These are phyloP conservation scores for Rubia balearica DNA, from an alignment of 305 asterid species.

Conservation along the genomic window DNA sequence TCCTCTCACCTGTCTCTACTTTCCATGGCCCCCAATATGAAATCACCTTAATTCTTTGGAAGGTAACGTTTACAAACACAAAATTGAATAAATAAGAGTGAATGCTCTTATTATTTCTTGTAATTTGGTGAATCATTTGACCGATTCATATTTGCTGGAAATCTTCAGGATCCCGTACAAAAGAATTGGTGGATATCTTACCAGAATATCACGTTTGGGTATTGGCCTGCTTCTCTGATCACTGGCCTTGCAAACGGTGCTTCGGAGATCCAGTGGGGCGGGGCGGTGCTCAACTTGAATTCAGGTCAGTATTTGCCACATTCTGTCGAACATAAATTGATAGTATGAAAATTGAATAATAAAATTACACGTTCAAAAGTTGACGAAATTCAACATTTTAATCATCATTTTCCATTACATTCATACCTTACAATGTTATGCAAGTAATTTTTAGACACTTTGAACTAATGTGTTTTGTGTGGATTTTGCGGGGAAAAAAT, in stretches of 20 bases:
- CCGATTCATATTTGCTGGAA: background rate
- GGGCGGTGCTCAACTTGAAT: background rate
- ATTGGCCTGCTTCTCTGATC: background rate
- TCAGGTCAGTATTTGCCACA: background rate
- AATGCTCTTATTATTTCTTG: too few relatives aligned
- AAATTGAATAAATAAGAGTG: background rate
- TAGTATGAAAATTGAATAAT: too few relatives aligned
- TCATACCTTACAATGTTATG: too few relatives aligned
- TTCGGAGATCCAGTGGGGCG: background rate
- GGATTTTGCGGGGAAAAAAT: background rate
- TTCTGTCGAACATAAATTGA: too few relatives aligned
- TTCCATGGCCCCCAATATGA: background rate
- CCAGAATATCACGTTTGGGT: background rate
- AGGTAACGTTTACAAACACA: background rate
- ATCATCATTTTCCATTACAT: background rate
- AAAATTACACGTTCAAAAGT: too few relatives aligned
- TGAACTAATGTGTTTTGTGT: background rate
- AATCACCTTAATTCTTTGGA: background rate
- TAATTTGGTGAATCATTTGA: background rate
- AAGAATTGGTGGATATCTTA: background rate
- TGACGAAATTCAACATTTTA: too few relatives aligned
- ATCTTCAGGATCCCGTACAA: background rate
- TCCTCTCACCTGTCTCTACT: background rate
- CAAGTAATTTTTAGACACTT: background rate
- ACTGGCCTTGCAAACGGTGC: background rate